These are phyloP conservation scores for Leishmania amazonensis DNA, from an alignment of 208 protist genomes.

Conservation along the genomic window DNA sequence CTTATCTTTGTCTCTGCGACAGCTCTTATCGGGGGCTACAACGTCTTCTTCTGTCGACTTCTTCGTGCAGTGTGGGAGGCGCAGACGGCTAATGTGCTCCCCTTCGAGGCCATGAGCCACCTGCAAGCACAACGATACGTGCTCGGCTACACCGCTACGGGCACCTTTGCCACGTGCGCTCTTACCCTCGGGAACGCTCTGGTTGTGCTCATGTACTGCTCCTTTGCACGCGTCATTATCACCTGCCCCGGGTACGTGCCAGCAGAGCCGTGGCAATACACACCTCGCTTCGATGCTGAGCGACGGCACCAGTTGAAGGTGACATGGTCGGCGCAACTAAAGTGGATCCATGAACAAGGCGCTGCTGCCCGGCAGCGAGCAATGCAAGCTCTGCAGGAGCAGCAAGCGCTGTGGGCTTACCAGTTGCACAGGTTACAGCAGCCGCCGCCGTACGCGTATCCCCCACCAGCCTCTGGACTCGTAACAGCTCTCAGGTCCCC, in stretches of 20 bases:
- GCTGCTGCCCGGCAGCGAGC: background rate
- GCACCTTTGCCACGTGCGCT: background rate
- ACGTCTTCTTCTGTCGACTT: constrained; percentile 9
- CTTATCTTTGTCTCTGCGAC: constrained; percentile 19
- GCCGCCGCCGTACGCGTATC: background rate
- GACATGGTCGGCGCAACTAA: constrained; percentile 4
- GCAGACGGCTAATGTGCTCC: background rate
- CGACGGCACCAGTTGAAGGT: constrained; percentile 2
- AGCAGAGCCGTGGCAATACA: constrained; percentile 24
- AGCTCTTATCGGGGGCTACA: constrained; percentile 15
- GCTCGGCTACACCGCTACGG: constrained; percentile 11
- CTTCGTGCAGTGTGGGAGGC: background rate
- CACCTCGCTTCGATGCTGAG: constrained; percentile 15
- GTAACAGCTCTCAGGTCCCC: background rate
- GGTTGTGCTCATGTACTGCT: constrained; percentile 22
- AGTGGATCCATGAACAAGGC: constrained; percentile 8
- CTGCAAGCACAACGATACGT: background rate
- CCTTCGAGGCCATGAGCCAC: background rate
- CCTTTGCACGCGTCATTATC: constrained; percentile 23
- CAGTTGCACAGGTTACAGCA: constrained; percentile 3
- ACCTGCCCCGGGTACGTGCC: constrained; percentile 36
- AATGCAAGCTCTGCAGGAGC: background rate
- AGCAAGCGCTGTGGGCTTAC: background rate
- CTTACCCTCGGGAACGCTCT: constrained; percentile 10
- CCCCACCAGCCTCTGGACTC: background rate